Conservation (phyloP, 176 grass and related monocot species). For the Triticum aestivum region DNA sequence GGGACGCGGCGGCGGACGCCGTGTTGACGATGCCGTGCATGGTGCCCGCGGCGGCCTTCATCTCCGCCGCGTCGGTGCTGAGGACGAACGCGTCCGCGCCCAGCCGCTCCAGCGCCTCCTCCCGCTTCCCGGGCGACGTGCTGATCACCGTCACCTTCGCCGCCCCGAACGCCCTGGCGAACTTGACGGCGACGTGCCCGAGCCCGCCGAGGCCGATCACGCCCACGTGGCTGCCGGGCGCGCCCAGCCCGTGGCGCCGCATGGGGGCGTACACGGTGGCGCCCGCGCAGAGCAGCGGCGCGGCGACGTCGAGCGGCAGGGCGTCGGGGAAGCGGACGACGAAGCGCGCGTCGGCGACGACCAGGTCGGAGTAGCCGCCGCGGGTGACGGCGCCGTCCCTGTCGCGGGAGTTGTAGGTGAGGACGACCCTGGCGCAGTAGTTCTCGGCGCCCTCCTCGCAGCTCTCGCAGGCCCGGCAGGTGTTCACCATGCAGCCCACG, state of each 20-base stretch:
- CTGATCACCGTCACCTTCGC: constrained; percentile 67
- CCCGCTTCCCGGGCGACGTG: constrained; percentile 40
- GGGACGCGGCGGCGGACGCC: constrained; percentile 25
- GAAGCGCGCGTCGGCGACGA: constrained; percentile 43
- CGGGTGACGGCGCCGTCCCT: constrained; percentile 42
- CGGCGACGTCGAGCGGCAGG: constrained; percentile 42
- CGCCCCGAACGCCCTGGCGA: constrained; percentile 58
- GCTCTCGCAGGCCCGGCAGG: constrained; percentile 52
- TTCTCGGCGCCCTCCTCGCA: constrained; percentile 45
- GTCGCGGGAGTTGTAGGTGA: constrained; percentile 61
- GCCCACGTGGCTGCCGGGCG: constrained; percentile 41
- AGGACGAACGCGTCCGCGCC: constrained; percentile 52
- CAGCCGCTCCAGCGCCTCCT: constrained; percentile 50
- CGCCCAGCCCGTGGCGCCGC: constrained; percentile 41
- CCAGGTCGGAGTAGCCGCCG: constrained; percentile 55
- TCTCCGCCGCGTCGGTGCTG: constrained; percentile 40
- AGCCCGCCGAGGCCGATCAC: constrained; percentile 65
- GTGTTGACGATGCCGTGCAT: constrained; percentile 71
- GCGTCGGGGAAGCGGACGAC: constrained; percentile 48
- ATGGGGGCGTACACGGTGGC: constrained; percentile 69
- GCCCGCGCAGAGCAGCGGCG: constrained; percentile 66
- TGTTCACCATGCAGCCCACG: constrained; percentile 64
- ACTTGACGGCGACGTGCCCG: constrained; percentile 67
- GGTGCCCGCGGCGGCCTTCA: constrained; percentile 48
- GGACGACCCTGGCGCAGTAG: constrained; percentile 44